These are phyloP conservation scores for Carex parvula DNA, from an alignment of 176 grass and related monocot species.

Conservation along the genomic window DNA sequence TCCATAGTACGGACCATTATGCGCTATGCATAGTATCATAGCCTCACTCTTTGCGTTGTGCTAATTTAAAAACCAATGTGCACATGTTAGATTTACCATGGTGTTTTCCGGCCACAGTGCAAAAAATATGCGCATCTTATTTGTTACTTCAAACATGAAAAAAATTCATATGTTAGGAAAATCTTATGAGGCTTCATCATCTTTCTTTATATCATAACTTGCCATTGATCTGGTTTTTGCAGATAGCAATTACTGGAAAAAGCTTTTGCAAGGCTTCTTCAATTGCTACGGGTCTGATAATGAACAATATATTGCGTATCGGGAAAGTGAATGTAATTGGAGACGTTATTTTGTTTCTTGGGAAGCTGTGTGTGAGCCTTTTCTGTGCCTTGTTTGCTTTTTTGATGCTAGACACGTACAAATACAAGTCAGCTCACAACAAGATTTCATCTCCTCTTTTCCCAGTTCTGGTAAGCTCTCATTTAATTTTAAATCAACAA, in stretches of 20 bases:
- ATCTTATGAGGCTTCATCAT: background rate
- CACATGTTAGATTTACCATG: background rate
- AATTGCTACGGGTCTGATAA: conserved; percentile 84
- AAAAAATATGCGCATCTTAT: background rate
- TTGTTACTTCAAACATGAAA: background rate
- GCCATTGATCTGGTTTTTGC: conserved; percentile 13
- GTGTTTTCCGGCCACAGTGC: background rate
- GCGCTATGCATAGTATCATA: too few relatives aligned
- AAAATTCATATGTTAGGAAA: background rate
- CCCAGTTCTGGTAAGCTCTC: conserved; percentile 67
- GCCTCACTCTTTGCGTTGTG: background rate
- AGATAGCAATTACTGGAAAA: conserved; percentile 97
- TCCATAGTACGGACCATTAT: too few relatives aligned
- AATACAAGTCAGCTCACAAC: conserved; percentile 91
- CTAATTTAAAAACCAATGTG: background rate
- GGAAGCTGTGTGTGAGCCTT: conserved; percentile 84
- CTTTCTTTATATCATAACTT: background rate
- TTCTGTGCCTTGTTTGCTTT: conserved; percentile 94
- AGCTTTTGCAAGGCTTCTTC: conserved; percentile 87
- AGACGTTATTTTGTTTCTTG: conserved; percentile 94
- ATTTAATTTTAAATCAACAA: background rate
- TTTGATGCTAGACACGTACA: conserved; percentile 88
- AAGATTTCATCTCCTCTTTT: conserved; percentile 94
- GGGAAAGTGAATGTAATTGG: conserved; percentile 97
- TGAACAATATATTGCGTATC: conserved; percentile 98